These are phyloP conservation scores for Chaetomium tenue DNA, from an alignment of 495 filamentous ascomycete genomes.

Conservation along the genomic window DNA sequence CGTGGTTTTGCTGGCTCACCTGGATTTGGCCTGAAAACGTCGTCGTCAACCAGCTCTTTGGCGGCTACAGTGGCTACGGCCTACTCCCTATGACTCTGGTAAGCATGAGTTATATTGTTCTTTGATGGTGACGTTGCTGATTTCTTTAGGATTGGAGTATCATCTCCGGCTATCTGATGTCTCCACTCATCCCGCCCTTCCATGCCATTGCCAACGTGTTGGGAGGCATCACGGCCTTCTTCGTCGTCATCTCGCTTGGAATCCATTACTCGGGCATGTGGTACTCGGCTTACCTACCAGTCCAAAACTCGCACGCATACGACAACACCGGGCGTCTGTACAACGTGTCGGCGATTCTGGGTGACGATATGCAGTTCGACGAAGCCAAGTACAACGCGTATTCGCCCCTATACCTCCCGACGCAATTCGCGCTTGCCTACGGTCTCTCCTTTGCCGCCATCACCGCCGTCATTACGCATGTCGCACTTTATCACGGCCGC, in stretches of 20 bases:
- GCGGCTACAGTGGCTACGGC: conserved; percentile 60
- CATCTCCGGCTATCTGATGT: conserved; percentile 62
- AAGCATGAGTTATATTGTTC: conserved; percentile 1
- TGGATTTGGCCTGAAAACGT: conserved; percentile 63
- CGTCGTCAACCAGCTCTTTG: conserved; percentile 68
- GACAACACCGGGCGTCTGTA: conserved; percentile 60
- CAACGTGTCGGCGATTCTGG: conserved; percentile 54
- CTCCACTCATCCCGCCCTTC: conserved; percentile 67
- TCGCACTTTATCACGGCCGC: conserved; percentile 60
- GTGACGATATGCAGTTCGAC: conserved; percentile 49
- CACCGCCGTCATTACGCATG: conserved; percentile 63
- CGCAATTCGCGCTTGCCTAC: conserved; percentile 62
- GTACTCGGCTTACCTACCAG: conserved; percentile 59
- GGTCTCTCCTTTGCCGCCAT: conserved; percentile 69
- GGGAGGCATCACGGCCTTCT: conserved; percentile 54
- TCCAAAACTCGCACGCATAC: conserved; percentile 55
- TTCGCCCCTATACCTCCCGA: conserved; percentile 61
- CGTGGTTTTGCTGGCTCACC: conserved; percentile 60
- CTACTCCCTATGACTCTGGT: conserved; percentile 56
- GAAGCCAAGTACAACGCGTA: conserved; percentile 55
- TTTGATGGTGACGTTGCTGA: neutral
- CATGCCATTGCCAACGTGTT: conserved; percentile 62
- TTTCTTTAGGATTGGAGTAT: conserved; percentile 59
- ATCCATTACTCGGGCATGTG: conserved; percentile 65
- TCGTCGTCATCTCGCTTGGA: conserved; percentile 49